Evolutionary conservation across 2,329 filamentous ascomycete species (phyloP), one percentile per base, ranked within the genome.

Genomic region (Alternaria rosae): DNA sequence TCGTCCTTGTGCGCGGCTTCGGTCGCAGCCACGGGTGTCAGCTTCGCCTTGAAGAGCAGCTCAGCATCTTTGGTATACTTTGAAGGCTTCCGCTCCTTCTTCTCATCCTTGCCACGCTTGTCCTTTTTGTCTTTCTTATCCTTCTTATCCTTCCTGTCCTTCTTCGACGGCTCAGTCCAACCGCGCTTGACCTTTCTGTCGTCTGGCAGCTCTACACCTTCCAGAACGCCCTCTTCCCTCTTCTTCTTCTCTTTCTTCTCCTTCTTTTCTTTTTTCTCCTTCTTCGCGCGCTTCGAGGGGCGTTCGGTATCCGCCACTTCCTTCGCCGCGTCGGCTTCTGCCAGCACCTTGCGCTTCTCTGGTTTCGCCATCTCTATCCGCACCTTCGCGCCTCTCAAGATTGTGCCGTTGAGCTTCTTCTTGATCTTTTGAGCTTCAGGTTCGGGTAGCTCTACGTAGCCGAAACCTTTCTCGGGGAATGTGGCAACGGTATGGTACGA

Each of bases 401-500:
- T 91, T 2, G 91, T 87, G 30, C 94, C 94, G 83, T 97, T 92
- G 52, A 98, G 85, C 82, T 95, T 98, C 82, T 91, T 94, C 82
- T 90, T 93, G 56, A 98, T 81, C 79, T 93, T 97, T n/a, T 94
- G 91, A 10, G 94, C 95, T 68, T 97, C 93, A 80, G 88, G 87
- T 4, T 78, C 81, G 0, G 94, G 94, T 38, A 99, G 81, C 48
- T 96, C 93, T 62, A 98, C 84, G 81, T 92, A 99, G 58, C 94
- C 95, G 88, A 93, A 99, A 55, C 88, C 90, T 76, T 88, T 91
- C 68, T 99, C 95, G 13, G 94, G 94, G 66, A 97, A 97, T 1
- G 94, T 94, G 75, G 93, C 87, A 68, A 97, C 82, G 6, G 85
- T 84, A 80, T 98, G 94, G 81, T 91, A 97, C n/a, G 94, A 97